phyloP scores from a whole-genome alignment of 2,329 filamentous ascomycete genomes.

The Alternaria arborescens region DNA sequence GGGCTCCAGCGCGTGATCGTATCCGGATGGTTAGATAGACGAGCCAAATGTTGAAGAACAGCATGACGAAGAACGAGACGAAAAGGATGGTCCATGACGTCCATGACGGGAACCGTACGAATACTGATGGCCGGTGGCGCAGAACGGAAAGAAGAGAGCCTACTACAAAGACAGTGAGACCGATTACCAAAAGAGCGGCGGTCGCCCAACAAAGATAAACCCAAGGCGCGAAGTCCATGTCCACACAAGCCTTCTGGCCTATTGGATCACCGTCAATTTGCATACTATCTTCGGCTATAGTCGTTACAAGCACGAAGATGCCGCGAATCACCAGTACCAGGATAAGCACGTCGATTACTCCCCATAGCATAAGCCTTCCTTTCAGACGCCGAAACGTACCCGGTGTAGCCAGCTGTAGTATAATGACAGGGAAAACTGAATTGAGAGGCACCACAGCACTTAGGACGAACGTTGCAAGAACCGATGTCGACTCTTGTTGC shows the following conservation, averaged over 20 bases:
- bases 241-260: background rate
- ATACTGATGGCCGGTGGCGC: background rate
- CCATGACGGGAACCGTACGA: background rate
- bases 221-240: background rate
- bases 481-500: background rate
- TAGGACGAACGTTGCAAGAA: background rate
- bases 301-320: background rate
- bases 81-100: background rate
- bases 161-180: background rate
- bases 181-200: background rate
- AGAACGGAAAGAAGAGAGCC: background rate
- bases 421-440: background rate
- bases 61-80: background rate
- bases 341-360: background rate
- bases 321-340: background rate
- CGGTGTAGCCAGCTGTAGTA: background rate
- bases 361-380: background rate
- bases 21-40: background rate
- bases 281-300: no score
- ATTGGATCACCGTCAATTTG: background rate
- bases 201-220: background rate
- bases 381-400: background rate
- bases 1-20: background rate
- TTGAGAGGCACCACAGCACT: background rate
- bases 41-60: background rate